Conservation (phyloP, 1,284 basidiomycete species). For the Stygiomarasmius scandens region DNA sequence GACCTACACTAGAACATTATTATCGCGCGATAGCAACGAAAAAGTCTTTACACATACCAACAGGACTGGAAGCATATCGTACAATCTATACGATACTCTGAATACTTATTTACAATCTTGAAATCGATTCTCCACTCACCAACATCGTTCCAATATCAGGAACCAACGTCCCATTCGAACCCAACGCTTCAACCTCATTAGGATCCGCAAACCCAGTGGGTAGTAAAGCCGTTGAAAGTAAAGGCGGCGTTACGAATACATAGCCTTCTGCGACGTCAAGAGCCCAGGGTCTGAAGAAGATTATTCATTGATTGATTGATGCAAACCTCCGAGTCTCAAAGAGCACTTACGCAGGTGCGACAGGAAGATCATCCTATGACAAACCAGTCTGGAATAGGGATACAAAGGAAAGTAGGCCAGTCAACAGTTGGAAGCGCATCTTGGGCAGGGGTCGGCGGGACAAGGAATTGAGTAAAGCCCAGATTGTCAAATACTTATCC, state of each 20-base stretch:
- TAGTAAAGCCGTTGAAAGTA: neutral
- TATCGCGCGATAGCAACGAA: neutral
- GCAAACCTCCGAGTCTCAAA: too few species aligned
- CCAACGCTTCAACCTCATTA: neutral
- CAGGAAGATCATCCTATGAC: too few species aligned
- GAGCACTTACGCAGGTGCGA: too few species aligned
- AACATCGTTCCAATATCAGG: conserved; percentile 3
- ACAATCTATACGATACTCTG: neutral
- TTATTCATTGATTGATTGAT: too few species aligned
- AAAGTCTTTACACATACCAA: neutral
- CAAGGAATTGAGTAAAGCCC: too few species aligned
- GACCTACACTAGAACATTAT: neutral
- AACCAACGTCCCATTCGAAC: neutral
- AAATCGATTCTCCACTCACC: neutral
- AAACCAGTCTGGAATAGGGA: too few species aligned
- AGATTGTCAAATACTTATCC: too few species aligned
- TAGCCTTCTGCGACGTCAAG: conserved; percentile 4
- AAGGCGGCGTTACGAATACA: conserved; percentile 5
- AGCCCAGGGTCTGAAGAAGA: conserved; percentile 3
- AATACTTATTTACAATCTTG: neutral
- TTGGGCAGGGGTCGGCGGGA: too few species aligned
- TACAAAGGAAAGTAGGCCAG: too few species aligned
- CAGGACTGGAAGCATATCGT: conserved; percentile 2
- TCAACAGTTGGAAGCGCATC: too few species aligned
- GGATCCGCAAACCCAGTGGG: conserved; percentile 1